Conservation (phyloP, 257 asterid genomes). For the Rauvolfia tetraphylla region DNA sequence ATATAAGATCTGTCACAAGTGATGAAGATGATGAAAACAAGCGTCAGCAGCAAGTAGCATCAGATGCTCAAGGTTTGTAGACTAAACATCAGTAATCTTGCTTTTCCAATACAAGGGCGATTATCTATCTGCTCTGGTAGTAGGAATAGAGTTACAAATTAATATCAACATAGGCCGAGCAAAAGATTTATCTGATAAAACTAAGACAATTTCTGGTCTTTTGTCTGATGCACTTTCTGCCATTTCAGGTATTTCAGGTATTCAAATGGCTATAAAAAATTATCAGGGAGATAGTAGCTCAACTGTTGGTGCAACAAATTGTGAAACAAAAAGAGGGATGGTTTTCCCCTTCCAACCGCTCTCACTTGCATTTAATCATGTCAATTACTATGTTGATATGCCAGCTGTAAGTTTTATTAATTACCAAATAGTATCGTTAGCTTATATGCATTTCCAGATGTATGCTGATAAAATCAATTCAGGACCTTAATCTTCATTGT, state of each 20-base stretch:
- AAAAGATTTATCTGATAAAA: no score
- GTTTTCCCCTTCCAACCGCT: constrained; percentile 72
- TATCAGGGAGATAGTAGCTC: constrained; percentile 13
- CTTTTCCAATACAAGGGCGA: background rate
- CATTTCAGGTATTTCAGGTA: constrained; percentile 48
- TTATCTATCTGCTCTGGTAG: no score
- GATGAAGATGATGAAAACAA: background rate
- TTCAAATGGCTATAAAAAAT: constrained; percentile 38
- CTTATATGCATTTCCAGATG: background rate
- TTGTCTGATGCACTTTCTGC: background rate
- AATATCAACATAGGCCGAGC: no score
- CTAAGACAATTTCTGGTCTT: background rate
- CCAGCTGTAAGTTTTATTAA: background rate
- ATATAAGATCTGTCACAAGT: background rate
- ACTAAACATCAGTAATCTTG: background rate
- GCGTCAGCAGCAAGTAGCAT: background rate
- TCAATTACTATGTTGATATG: constrained; percentile 36
- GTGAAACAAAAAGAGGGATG: constrained; percentile 55
- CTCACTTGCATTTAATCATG: constrained; percentile 69
- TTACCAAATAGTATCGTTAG: background rate
- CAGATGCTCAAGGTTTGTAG: background rate
- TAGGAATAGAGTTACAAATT: no score
- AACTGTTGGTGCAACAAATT: constrained; percentile 11
- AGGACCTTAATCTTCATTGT: background rate
- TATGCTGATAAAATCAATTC: background rate